A percentile compares a stretch with the other conserved stretches of the same genome.
Evolutionary conservation across 139 green algal genomes (phyloP).

Genomic region (Protoeuglena noctilucae): DNA sequence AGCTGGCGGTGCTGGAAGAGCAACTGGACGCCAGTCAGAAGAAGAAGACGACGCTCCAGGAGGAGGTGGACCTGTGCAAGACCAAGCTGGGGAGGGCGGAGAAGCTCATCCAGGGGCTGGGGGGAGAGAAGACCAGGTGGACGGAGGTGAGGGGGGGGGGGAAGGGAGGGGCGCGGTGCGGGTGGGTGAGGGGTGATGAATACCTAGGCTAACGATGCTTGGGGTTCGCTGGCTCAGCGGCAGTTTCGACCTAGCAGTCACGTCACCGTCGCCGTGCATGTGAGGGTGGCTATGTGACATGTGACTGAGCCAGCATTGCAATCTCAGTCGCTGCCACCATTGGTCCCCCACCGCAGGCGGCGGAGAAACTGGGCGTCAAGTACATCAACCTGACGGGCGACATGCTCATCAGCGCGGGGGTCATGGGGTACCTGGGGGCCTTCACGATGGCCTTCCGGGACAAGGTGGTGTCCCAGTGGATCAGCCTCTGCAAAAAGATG

Average conservation of each 20-base stretch:
- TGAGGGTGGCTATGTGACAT: too few relatives aligned
- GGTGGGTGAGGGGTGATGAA: too few relatives aligned
- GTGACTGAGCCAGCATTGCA: too few relatives aligned
- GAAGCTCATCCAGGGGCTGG: conserved; percentile 24
- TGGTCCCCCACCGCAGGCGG: too few relatives aligned
- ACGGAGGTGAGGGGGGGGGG: too few relatives aligned
- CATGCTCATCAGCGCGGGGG: conserved; percentile 11
- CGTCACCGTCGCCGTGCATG: too few relatives aligned
- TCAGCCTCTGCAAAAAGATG: conserved; percentile 6
- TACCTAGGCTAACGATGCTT: too few relatives aligned
- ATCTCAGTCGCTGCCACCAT: too few relatives aligned
- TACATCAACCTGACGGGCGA: conserved; percentile 7
- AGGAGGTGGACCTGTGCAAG: conserved; percentile 21
- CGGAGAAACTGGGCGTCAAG: background rate
- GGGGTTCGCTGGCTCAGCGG: too few relatives aligned
- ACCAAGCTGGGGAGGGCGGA: conserved; percentile 24
- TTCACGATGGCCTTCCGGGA: conserved; percentile 21
- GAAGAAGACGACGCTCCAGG: conserved; percentile 19
- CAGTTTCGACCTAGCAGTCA: too few relatives aligned
- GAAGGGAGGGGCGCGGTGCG: too few relatives aligned
- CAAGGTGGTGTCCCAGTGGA: conserved; percentile 10
- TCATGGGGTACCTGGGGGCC: conserved; percentile 22
- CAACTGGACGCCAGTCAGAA: conserved; percentile 14
- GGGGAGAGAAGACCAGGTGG: conserved; percentile 18
- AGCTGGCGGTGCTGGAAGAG: conserved; percentile 1